Evolutionary conservation across 257 asterid genomes (phyloP), one percentile per base, ranked within the genome.

Genomic region (Ilex aquifolium): DNA sequence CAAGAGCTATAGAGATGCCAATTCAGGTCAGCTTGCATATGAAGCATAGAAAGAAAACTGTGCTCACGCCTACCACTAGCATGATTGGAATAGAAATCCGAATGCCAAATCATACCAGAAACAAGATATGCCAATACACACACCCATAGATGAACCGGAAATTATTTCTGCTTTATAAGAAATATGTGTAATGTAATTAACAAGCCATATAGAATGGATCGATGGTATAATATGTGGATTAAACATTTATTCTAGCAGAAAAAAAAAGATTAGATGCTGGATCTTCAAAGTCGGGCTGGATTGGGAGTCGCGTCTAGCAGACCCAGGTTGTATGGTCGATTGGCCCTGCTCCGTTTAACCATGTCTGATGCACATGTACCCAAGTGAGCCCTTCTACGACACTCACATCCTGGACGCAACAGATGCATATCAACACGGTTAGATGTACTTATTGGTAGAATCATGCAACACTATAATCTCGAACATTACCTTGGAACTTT

Each of bases 301-400:
- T 12, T 3, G 61, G 36, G 5, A 46, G 16, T 40, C 6, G 40
- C 58, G 65, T 61, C 72, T 79, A 88, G 69, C 84, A 60, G 48
- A 90, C 49, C 93, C 96, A 90, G 50, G 72, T 54, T 27, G 82
- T 21, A 29, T 69, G 63, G 44, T 65, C 69, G 70, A 49, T 74
- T 53, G 79, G 76, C 17, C 71, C 83, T 62, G 85, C 80, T 61
- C 86, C 96, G 13, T 78, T 80, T 77, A 84, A 70, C 97, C 95
- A 85, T 51, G 97, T 83, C 76, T 87, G 95, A 61, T 90, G 97
- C 44, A 87, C 79, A 69, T 87, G 86, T 59, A 81, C 71, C 95
- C 91, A 85, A 49, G 90, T 88, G 51, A 84, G 83, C 51, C 97
- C 96, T 55, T 83, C 82, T 55, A 82, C 84, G 56, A 72, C 95